Evolutionary conservation across 352 stramenopile species (phyloP).

Genomic region (Phytophthora tentaculata): DNA sequence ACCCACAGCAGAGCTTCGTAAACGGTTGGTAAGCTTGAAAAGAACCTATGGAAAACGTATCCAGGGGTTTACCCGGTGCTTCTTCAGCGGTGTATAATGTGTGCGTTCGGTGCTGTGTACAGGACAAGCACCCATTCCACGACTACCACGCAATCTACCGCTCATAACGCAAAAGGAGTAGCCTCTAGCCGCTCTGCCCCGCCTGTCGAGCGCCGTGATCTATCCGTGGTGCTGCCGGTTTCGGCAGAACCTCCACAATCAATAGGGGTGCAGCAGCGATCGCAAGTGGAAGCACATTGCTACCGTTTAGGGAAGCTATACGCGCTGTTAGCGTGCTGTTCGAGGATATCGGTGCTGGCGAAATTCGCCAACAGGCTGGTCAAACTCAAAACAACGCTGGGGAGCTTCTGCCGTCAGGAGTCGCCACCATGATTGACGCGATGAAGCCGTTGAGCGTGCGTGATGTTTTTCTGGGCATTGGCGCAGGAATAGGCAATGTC

Average conservation of each 20-base stretch:
- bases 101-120: too few relatives aligned
- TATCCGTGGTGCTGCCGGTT: too few relatives aligned
- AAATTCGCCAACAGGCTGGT: slow-evolving; percentile 1
- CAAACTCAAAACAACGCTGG: slow-evolving; percentile 3
- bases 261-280: too few relatives aligned
- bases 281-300: too few relatives aligned
- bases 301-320: not conserved
- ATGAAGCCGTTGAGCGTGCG: not conserved
- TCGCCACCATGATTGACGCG: not conserved
- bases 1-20: not conserved
- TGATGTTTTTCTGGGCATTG: slow-evolving; percentile 14
- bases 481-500: slow-evolving; percentile 16
- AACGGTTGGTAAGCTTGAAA: not conserved
- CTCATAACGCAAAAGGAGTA: too few relatives aligned
- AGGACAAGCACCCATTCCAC: too few relatives aligned
- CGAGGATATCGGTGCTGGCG: not conserved
- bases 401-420: not conserved
- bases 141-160: too few relatives aligned
- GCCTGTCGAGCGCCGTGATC: too few relatives aligned
- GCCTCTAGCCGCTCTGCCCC: too few relatives aligned
- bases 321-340: not conserved
- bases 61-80: not conserved
- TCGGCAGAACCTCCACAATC: too few relatives aligned
- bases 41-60: not conserved
- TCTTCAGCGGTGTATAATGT: not conserved